A percentile compares a stretch with the other conserved stretches of the same genome.
Conservation (phyloP, 75 land plant species). For the Pinus tabuliformis region DNA sequence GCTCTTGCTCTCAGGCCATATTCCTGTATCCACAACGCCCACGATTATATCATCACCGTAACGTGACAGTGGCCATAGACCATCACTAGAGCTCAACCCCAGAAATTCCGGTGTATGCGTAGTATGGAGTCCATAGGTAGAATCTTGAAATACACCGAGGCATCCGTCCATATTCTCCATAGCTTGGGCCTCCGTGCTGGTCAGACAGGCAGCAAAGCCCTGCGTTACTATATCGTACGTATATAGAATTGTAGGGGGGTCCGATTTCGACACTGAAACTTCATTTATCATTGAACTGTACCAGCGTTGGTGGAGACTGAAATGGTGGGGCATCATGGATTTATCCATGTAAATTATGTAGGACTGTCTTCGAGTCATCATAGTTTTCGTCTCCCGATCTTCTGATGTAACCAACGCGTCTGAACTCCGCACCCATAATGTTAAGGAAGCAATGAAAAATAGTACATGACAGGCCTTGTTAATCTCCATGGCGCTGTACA, state of each 20-base stretch:
- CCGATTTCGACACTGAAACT: constrained; percentile 1
- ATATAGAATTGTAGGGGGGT: constrained; percentile 37
- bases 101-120: constrained; percentile 64
- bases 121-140: constrained; percentile 41
- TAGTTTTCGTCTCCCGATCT: too few species aligned
- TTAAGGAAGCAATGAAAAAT: too few species aligned
- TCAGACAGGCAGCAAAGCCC: constrained; percentile 67
- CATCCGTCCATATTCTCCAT: constrained; percentile 45
- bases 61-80: too few species aligned
- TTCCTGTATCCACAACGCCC: too few species aligned
- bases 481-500: too few species aligned
- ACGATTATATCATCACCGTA: too few species aligned
- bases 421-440: too few species aligned
- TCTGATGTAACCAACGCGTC: too few species aligned
- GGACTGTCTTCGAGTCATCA: not conserved
- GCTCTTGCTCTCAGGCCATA: constrained; percentile 68
- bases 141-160: constrained; percentile 41
- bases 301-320: constrained; percentile 47
- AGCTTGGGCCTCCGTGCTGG: constrained; percentile 29
- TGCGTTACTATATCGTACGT: constrained; percentile 57
- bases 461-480: too few species aligned
- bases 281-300: constrained; percentile 44
- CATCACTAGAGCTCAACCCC: constrained; percentile 25
- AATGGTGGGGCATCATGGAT: constrained; percentile 36
- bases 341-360: constrained; percentile 21